Evolutionary conservation across 306 rosid genomes (phyloP).

Genomic region (Cicer yamashitae): DNA sequence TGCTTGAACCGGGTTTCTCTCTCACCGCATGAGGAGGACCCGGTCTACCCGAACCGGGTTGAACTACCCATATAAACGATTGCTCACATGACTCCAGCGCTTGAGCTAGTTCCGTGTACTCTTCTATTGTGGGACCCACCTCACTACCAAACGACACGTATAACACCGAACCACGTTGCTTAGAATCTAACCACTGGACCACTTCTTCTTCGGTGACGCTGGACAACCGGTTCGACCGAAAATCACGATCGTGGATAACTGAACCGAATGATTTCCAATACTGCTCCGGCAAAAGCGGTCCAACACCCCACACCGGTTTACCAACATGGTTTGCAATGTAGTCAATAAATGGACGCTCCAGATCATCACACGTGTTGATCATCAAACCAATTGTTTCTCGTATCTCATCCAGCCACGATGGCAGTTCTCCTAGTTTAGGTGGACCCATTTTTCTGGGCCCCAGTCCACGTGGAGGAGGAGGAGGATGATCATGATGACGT

Average conservation of each 20-base stretch:
- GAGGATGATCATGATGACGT: constrained; percentile 41
- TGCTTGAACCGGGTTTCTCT: background rate
- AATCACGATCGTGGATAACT: constrained; percentile 48
- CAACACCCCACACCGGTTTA: constrained; percentile 72
- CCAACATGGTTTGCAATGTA: constrained; percentile 43
- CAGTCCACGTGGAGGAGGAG: constrained; percentile 35
- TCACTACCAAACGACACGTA: constrained; percentile 65
- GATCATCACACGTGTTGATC: constrained; percentile 78
- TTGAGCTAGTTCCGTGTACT: constrained; percentile 43
- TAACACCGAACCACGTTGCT: constrained; percentile 55
- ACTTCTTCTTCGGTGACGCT: constrained; percentile 62
- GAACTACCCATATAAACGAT: constrained; percentile 69
- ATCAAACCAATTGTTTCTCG: constrained; percentile 44
- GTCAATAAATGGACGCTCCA: constrained; percentile 61
- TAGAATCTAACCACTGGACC: constrained; percentile 61
- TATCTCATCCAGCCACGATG: constrained; percentile 50
- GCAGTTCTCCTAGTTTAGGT: constrained; percentile 45
- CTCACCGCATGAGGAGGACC: constrained; percentile 22
- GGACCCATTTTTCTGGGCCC: constrained; percentile 46
- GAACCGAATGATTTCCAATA: constrained; percentile 62
- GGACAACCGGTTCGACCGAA: constrained; percentile 49
- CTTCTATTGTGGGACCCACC: constrained; percentile 60
- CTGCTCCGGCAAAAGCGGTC: constrained; percentile 69
- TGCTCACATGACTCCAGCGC: constrained; percentile 52
- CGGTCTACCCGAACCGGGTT: constrained; percentile 49